These are phyloP conservation scores for Salix caprea DNA, from an alignment of 345 rosid genomes.

Conservation along the genomic window DNA sequence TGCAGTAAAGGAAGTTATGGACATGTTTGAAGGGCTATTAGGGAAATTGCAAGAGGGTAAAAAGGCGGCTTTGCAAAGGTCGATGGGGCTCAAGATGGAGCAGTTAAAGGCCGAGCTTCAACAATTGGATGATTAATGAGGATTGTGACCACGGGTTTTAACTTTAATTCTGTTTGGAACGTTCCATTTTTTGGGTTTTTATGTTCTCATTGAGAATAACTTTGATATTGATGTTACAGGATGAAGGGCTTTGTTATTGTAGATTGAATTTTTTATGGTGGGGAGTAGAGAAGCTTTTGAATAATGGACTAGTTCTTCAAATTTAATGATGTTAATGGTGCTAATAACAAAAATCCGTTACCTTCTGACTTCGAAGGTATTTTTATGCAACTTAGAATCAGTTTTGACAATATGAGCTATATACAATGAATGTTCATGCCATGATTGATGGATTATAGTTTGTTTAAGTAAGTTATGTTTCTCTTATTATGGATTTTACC, in stretches of 20 bases:
- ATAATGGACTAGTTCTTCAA: constrained; percentile 1
- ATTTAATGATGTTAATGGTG: background rate
- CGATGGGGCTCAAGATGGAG: constrained; percentile 97
- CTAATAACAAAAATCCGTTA: background rate
- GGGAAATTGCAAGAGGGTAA: constrained; percentile 56
- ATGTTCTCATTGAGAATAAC: background rate
- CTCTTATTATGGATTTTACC: background rate
- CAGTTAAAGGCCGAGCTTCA: constrained; percentile 87
- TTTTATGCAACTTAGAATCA: background rate
- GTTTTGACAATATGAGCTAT: background rate
- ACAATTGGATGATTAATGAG: constrained; percentile 71
- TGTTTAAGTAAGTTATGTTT: background rate
- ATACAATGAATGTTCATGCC: background rate
- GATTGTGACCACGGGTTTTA: constrained; percentile 5
- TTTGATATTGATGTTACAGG: background rate
- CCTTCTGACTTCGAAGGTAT: background rate
- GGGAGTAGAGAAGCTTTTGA: background rate
- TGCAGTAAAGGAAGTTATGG: constrained; percentile 65
- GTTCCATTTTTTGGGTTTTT: background rate
- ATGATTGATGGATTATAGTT: background rate
- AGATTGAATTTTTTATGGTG: background rate
- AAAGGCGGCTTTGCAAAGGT: constrained; percentile 60
- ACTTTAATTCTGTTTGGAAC: background rate
- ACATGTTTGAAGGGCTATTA: constrained; percentile 55
- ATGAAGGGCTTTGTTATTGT: background rate